Base-by-base conservation (phyloP, 306 rosid species). In the Ormosia semicastrata region DNA sequence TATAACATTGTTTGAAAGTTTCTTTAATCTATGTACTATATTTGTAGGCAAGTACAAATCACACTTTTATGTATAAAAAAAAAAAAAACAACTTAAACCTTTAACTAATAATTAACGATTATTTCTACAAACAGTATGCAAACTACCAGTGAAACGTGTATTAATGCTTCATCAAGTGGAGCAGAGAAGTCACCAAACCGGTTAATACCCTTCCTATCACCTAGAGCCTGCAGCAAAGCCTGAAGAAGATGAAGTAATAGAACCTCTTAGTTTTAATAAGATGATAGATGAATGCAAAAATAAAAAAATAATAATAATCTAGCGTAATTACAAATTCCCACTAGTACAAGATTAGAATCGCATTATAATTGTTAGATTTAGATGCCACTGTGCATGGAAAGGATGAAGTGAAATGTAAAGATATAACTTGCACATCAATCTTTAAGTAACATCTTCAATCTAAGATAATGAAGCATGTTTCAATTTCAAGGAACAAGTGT, bases 161-260 rank as follows among this genome's bases (percentile, higher is more conserved):
- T 74, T 44, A 94, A 85, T 57, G 98, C 96, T 86, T 95, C 99
- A 82, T 95, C 99, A 12, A 93, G 99, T 85, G 99, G 96, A 66
- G 98, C 96, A 46, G 98, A 90, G 87, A 95, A 95, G 90, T 95
- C 81, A 59, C 99, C 99, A 71, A 95, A 95, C 89, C 99, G 94
- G 79, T 89, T 85, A 82, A 93, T 93, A 69, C 99, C 99, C 86
- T 91, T 95, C 83, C 99, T 89, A 85, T 95, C 97, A 73, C 96
- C 98, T 79, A 95, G 98, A 32, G 98, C 98, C 73, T 93, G 90
- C 80, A 90, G 91, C 76, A 91, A 82, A 81, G 98, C 97, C 99
- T 95, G 88, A 73, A 81, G 87, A 73, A 82, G 58, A 84, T 14
- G 69, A 75, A 77, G 73, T 14, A 58, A 80, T 14, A 71, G 47